Percentiles rank a stretch among this genome's conserved stretches.
These are phyloP conservation scores for Leavenworthia alabamica DNA, from an alignment of 345 rosid species.

Conservation along the genomic window DNA sequence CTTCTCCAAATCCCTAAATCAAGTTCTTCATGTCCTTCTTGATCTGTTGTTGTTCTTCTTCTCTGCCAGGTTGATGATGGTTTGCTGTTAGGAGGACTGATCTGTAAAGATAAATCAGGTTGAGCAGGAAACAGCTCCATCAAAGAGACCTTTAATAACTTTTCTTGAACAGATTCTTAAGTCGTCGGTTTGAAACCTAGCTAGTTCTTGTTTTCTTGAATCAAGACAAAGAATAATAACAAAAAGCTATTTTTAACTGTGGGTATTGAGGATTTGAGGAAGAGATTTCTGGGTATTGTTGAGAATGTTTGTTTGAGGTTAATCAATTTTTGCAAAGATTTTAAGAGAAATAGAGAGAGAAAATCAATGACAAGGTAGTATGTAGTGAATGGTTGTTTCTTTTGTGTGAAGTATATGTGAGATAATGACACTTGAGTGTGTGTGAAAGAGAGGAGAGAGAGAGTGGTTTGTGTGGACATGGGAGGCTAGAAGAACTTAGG, in stretches of 20 bases:
- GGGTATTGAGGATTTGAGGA: slow-evolving; percentile 7
- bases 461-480: slow-evolving; percentile 58
- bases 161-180: slow-evolving; percentile 41
- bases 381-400: slow-evolving; percentile 38
- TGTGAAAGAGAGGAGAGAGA: slow-evolving; percentile 28
- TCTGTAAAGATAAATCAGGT: slow-evolving; percentile 30
- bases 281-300: slow-evolving; percentile 22
- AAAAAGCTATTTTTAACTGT: not conserved
- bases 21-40: slow-evolving; percentile 23
- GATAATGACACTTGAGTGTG: slow-evolving; percentile 41
- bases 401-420: slow-evolving; percentile 39
- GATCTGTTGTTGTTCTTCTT: slow-evolving; percentile 41
- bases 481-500: slow-evolving; percentile 47
- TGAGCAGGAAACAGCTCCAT: slow-evolving; percentile 38
- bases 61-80: slow-evolving; percentile 47
- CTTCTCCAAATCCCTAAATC: slow-evolving; percentile 39
- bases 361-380: slow-evolving; percentile 34
- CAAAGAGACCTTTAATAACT: not conserved
- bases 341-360: slow-evolving; percentile 36
- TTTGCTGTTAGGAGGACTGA: slow-evolving; percentile 32
- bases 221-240: slow-evolving; percentile 55
- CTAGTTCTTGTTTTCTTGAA: slow-evolving; percentile 60
- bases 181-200: slow-evolving; percentile 4
- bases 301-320: slow-evolving; percentile 41
- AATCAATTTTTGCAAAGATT: slow-evolving; percentile 26